Evolutionary conservation across 768 basidiomycete species (phyloP), one percentile per base, ranked within the genome.

Genomic region (Sutorius australiensis): DNA sequence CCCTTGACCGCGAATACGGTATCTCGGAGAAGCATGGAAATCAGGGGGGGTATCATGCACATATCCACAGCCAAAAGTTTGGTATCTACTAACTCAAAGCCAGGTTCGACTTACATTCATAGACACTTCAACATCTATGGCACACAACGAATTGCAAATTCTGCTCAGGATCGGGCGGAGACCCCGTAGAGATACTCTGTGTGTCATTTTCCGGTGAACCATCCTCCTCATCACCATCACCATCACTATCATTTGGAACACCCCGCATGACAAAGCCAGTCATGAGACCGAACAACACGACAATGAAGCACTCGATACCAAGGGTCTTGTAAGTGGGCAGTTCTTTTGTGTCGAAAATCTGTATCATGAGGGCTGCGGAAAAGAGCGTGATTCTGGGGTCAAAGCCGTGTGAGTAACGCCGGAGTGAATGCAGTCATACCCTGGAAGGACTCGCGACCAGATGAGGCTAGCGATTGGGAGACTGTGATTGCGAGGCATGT

Each of bases 371-470:
- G 13, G 59, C 59, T 3, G 31, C 1, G 1, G 44, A 43, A 14
- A 60, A 61, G 16, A 61, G 38, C 1, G 11, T 14, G 11, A 57
- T 60, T 14, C 55, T 61, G n/a, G 4, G n/a, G n/a, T n/a, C n/a
- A n/a, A n/a, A 45, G 9, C 10, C 34, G 30, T 17, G 5, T 33
- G 13, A 38, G 21, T n/a, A 27, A 33, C 6, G 21, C 17, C 9
- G 41, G 21, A 17, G 27, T 14, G 9, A 6, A 53, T 8, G 12
- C 19, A 6, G 27, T 7, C 9, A 8, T 5, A 14, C 12, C 5
- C 7, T 11, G 2, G 5, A 43, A 36, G 10, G 33, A 57, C 55
- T 10, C 48, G 58, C 60, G 60, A 58, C 55, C 59, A 61, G 33
- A 53, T 28, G 19, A 58, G 51, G 6, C 38, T 48, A 8, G 60